Evolutionary conservation across 371 early-diverging fungal species (phyloP).

Genomic region (Mortierella sp.): DNA sequence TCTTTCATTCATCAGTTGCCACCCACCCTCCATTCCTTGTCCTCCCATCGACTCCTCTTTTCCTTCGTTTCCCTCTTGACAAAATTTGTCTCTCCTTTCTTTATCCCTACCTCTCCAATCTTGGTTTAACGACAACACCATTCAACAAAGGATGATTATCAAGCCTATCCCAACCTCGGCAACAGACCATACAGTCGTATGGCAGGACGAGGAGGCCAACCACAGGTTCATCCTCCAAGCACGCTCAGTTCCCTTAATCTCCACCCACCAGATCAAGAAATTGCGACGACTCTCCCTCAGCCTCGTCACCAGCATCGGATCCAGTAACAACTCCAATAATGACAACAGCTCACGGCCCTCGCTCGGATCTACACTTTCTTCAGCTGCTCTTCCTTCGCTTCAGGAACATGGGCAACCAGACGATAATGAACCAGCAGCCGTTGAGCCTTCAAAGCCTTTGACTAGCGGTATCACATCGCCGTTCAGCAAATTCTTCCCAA

Average conservation of each 20-base stretch:
- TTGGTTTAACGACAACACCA: neutral
- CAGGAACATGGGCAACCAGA: slow-evolving; percentile 13
- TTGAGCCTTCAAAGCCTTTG: neutral
- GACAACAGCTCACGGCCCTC: slow-evolving; percentile 1
- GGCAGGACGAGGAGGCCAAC: slow-evolving; percentile 58
- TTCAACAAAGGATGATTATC: slow-evolving; percentile 35
- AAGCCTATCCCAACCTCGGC: slow-evolving; percentile 36
- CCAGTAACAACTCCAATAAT: neutral
- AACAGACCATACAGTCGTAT: slow-evolving; percentile 42
- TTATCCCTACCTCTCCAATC: neutral
- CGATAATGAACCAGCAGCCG: neutral
- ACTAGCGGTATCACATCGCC: slow-evolving; percentile 13
- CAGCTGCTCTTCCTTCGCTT: slow-evolving; percentile 14
- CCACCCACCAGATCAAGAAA: slow-evolving; percentile 54
- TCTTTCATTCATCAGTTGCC: neutral
- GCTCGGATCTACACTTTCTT: neutral
- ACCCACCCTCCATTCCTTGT: neutral
- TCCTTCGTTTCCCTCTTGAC: neutral
- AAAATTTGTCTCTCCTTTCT: neutral
- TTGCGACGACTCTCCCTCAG: slow-evolving; percentile 44
- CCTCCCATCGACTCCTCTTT: neutral
- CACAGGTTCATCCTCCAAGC: slow-evolving; percentile 54
- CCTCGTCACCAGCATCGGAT: slow-evolving; percentile 38
- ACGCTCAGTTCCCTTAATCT: slow-evolving; percentile 40
- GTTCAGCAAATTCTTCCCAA: slow-evolving; percentile 28